Evolutionary conservation across 768 basidiomycete species (phyloP).

Genomic region (Leccinum incarnatum): DNA sequence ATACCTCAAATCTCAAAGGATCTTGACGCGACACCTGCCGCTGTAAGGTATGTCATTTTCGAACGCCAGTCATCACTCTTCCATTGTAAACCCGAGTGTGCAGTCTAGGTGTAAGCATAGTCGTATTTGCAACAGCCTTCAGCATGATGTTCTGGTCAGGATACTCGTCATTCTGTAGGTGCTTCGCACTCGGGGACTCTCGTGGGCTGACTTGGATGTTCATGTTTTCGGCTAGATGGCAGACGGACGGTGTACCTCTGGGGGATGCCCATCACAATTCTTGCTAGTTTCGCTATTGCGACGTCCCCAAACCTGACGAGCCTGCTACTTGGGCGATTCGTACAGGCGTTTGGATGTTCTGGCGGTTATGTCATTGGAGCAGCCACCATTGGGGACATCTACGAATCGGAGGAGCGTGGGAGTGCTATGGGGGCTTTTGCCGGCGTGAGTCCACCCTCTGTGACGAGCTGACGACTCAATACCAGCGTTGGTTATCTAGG

Average conservation of each 20-base stretch:
- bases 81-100: constrained; percentile 48
- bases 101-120: background rate
- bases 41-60: constrained; percentile 48
- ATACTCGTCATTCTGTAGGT: constrained; percentile 49
- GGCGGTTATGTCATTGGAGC: constrained; percentile 54
- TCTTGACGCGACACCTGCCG: constrained; percentile 50
- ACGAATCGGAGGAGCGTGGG: constrained; percentile 59
- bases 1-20: constrained; percentile 73
- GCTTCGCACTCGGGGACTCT: background rate
- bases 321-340: constrained; percentile 58
- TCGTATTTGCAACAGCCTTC: constrained; percentile 41
- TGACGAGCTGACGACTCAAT: background rate
- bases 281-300: constrained; percentile 62
- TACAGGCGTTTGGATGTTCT: constrained; percentile 66
- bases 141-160: constrained; percentile 53
- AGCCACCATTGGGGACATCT: constrained; percentile 66
- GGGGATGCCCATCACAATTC: constrained; percentile 55
- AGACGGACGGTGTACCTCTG: constrained; percentile 56
- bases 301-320: constrained; percentile 37
- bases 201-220: background rate
- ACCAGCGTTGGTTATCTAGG: constrained; percentile 24
- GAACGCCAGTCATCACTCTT: background rate
- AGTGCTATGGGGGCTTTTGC: constrained; percentile 59
- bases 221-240: constrained; percentile 48
- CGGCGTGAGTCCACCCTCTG: constrained; percentile 35